Percentiles rank a stretch among this genome's conserved stretches.
Evolutionary conservation across 2,329 filamentous ascomycete genomes (phyloP).

Genomic region (Paradendryphiella salina): DNA sequence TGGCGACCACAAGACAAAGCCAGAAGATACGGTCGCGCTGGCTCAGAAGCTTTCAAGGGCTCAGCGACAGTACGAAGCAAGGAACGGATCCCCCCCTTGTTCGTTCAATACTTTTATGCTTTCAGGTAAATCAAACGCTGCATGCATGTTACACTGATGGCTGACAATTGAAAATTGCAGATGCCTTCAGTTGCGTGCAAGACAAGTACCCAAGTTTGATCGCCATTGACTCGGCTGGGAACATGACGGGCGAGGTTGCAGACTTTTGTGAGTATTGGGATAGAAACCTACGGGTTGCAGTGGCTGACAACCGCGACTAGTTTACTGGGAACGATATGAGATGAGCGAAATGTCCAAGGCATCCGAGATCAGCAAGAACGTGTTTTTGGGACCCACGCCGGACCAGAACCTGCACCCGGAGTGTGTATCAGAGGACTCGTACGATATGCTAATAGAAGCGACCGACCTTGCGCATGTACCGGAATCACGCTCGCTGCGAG

Average conservation of each 20-base stretch:
- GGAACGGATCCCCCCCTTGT: conserved; percentile 59
- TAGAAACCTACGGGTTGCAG: not conserved
- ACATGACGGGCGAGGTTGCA: conserved; percentile 73
- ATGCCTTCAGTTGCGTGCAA: conserved; percentile 61
- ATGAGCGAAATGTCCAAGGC: conserved; percentile 93
- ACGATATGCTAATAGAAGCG: conserved; percentile 85
- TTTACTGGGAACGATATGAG: conserved; percentile 82
- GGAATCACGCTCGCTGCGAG: conserved; percentile 67
- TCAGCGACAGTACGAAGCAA: conserved; percentile 72
- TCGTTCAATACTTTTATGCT: conserved; percentile 85
- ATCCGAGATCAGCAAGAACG: conserved; percentile 84
- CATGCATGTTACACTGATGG: not conserved
- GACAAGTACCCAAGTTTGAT: conserved; percentile 69
- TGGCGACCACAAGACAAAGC: conserved; percentile 67
- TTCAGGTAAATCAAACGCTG: conserved; percentile 51
- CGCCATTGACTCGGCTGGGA: conserved; percentile 71
- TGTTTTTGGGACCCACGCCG: conserved; percentile 87
- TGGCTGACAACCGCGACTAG: conserved; percentile 35
- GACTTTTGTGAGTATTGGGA: conserved; percentile 68
- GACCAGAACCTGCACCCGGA: conserved; percentile 60
- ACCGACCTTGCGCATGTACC: conserved; percentile 79
- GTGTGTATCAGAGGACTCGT: conserved; percentile 58
- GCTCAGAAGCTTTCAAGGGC: conserved; percentile 70
- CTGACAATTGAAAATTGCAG: conserved; percentile 28
- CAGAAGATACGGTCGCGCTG: conserved; percentile 66